Base-by-base conservation (phyloP, 1,139 yeast species). In the Saccharomyces hybrid region DNA sequence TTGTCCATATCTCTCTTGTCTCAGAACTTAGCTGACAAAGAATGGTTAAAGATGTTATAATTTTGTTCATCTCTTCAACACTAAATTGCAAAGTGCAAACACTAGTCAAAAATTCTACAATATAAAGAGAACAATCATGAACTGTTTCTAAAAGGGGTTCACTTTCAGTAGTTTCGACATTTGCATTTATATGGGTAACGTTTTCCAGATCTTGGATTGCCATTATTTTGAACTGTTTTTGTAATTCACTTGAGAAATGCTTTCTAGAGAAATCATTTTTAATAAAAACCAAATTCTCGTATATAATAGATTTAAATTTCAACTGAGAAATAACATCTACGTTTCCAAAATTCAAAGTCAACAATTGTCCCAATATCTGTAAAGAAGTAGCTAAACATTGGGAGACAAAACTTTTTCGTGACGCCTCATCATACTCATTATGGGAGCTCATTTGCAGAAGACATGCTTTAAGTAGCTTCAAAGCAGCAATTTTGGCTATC, bases 391-490 rank as follows among this genome's bases (percentile, higher is more conserved):
- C 56, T 9, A 62, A 49, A 46, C 63, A 61, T 9, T 38, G 44
- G 13, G 7, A 16, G 13, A 38, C 13, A 20, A 65, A 53, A 2
- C 52, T 49, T 48, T 60, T 64, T 42, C 67, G 59, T 30, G 62
- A 60, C 1, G 51, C 47, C 1, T 58, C 48, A 4, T 63, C 50
- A 3, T 53, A 71, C 0, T 83, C 79, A 54, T 79, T 83, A 0
- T 84, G 80, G 53, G 80, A 75, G 57, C 78, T 77, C 56, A 85
- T 73, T 53, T 80, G 83, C 26, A 73, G 70, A 49, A 83, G 67
- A 16, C 85, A 78, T 8, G 78, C 74, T 53, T 78, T 77, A 63
- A 84, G 79, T 49, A 86, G 70, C 31, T 75, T 75, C 5, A 82
- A 70, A 0, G 84, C 80, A 28, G 77, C 75, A 2, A 75, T 69